phyloP scores from a whole-genome alignment of 202 grass and related monocot genomes.

The Tripidium arundinaceum region DNA sequence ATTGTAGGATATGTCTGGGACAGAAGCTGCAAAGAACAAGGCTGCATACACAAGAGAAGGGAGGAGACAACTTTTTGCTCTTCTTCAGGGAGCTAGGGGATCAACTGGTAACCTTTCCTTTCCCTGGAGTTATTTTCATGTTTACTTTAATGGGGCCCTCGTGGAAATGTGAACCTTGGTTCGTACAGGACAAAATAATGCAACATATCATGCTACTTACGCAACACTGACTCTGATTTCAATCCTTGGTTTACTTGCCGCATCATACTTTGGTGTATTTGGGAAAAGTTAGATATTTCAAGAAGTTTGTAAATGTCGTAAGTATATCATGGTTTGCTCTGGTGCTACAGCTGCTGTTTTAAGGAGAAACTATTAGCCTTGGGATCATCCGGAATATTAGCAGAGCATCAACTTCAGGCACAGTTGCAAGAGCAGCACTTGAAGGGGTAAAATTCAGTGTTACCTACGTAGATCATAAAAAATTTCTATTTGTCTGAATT shows the following conservation, averaged over 20 bases:
- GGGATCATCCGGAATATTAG: conserved; percentile 95
- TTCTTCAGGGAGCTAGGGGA: conserved; percentile 96
- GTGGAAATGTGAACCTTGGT: conserved; percentile 10
- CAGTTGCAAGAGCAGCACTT: conserved; percentile 95
- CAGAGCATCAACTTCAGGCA: conserved; percentile 93
- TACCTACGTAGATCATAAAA: neutral
- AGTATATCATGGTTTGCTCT: conserved; percentile 20
- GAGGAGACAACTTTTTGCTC: conserved; percentile 92
- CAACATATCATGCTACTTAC: neutral
- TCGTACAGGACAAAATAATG: neutral
- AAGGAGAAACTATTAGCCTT: conserved; percentile 91
- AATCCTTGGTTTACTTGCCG: neutral
- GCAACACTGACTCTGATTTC: neutral
- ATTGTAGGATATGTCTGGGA: conserved; percentile 73
- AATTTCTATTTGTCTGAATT: neutral
- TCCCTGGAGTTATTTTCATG: neutral
- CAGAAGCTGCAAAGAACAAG: conserved; percentile 81
- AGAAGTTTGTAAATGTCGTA: conserved; percentile 9
- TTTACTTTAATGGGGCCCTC: neutral
- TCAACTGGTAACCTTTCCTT: conserved; percentile 76
- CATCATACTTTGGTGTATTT: neutral
- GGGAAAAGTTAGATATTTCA: neutral
- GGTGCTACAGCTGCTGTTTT: conserved; percentile 77
- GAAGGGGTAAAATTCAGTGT: conserved; percentile 63
- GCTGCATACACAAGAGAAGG: conserved; percentile 95